phyloP scores from a whole-genome alignment of 2,329 filamentous ascomycete genomes.

The Teratosphaeriaceae sp. region DNA sequence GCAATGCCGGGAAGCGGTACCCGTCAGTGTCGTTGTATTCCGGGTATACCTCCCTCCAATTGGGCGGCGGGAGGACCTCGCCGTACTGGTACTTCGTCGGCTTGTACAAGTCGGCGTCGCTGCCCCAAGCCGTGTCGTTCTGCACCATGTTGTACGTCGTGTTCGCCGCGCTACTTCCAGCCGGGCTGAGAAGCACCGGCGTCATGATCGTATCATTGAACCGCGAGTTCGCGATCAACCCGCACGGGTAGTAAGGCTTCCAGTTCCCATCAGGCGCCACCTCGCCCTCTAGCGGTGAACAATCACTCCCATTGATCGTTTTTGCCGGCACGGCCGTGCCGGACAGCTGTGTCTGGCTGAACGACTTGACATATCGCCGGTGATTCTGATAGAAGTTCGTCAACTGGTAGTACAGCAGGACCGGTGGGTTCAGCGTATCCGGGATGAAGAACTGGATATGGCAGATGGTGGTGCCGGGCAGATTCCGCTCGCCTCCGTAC shows the following conservation, averaged over 20 bases:
- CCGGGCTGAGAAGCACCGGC: constrained; percentile 53
- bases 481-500: constrained; percentile 19
- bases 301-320: constrained; percentile 62
- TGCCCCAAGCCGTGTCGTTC: constrained; percentile 76
- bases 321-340: constrained; percentile 56
- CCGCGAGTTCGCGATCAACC: constrained; percentile 89
- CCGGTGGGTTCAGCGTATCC: constrained; percentile 69
- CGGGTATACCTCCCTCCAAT: constrained; percentile 70
- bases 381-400: constrained; percentile 99
- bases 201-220: constrained; percentile 87
- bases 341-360: constrained; percentile 75
- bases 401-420: constrained; percentile 90
- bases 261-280: constrained; percentile 30
- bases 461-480: constrained; percentile 50
- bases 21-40: constrained; percentile 67
- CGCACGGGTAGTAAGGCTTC: constrained; percentile 86
- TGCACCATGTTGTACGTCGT: constrained; percentile 69
- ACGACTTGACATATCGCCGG: constrained; percentile 86
- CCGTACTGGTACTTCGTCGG: constrained; percentile 57
- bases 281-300: constrained; percentile 57
- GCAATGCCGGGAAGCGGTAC: constrained; percentile 63
- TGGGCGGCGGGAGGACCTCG: constrained; percentile 73
- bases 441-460: constrained; percentile 72
- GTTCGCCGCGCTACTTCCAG: constrained; percentile 28
- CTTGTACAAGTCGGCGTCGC: constrained; percentile 74